Evolutionary conservation across 495 filamentous ascomycete genomes (phyloP).

Genomic region (Pseudevernia furfuracea): DNA sequence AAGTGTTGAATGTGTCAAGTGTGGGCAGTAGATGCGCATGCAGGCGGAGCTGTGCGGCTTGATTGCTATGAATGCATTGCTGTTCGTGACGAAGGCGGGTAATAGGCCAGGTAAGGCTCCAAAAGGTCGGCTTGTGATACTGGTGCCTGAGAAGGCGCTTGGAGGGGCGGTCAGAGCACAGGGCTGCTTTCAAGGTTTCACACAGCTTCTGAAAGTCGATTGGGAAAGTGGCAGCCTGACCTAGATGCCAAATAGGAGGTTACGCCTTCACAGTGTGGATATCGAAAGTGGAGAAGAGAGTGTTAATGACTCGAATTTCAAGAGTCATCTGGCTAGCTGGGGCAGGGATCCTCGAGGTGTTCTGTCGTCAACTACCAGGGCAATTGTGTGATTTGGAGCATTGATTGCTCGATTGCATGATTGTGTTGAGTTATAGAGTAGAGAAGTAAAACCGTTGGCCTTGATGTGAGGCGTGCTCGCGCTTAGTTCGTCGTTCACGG

Average conservation of each 20-base stretch:
- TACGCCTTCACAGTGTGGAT: conserved; percentile 7
- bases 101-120: conserved; percentile 2
- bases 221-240: background rate
- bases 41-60: background rate
- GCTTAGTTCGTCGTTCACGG: too few relatives aligned
- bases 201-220: background rate
- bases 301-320: conserved; percentile 12
- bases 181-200: conserved; percentile 13
- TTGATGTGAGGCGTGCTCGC: background rate
- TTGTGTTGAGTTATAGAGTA: background rate
- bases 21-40: conserved; percentile 6
- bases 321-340: conserved; percentile 18
- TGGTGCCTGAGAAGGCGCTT: conserved; percentile 20
- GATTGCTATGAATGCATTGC: conserved; percentile 16
- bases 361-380: conserved; percentile 22
- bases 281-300: conserved; percentile 3
- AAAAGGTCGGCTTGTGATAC: conserved; percentile 7
- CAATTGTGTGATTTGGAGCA: background rate
- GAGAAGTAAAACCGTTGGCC: background rate
- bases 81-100: background rate
- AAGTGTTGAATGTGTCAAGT: background rate
- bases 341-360: conserved; percentile 6
- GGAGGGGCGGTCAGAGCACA: conserved; percentile 18
- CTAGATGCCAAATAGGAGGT: background rate
- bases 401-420: background rate